Conservation (phyloP, 805 yeast genomes). For the Wickerhamiella australiensis region DNA sequence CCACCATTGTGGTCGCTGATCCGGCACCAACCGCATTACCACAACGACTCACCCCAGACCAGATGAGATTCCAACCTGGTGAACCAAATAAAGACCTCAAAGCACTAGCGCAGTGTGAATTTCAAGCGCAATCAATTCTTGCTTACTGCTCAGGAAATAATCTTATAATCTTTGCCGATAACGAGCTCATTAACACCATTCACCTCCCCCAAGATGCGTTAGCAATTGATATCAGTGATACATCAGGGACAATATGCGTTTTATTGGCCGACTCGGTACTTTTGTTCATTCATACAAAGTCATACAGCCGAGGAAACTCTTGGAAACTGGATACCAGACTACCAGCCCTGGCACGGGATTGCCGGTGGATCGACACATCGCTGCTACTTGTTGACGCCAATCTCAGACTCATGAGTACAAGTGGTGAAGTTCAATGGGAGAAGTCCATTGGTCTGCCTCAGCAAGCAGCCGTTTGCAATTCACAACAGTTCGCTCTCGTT, state of each 20-base stretch:
- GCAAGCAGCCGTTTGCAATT: constrained; percentile 45
- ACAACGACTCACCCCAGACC: not conserved
- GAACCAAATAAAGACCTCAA: constrained; percentile 53
- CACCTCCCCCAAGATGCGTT: constrained; percentile 55
- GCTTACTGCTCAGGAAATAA: constrained; percentile 81
- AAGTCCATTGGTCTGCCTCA: not conserved
- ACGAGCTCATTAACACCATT: constrained; percentile 56
- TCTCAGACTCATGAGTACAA: constrained; percentile 25
- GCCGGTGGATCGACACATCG: constrained; percentile 47
- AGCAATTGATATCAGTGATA: constrained; percentile 50
- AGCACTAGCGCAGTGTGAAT: constrained; percentile 45
- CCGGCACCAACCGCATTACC: not conserved
- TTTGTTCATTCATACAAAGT: constrained; percentile 21
- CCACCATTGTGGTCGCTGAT: too few relatives aligned
- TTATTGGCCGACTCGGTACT: constrained; percentile 17
- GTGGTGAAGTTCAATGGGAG: not conserved
- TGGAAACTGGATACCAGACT: not conserved
- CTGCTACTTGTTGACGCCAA: constrained; percentile 35
- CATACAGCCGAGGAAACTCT: constrained; percentile 19
- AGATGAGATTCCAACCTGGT: constrained; percentile 53
- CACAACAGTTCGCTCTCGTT: constrained; percentile 51
- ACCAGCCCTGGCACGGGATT: constrained; percentile 32
- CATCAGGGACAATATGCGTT: constrained; percentile 39
- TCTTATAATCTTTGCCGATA: constrained; percentile 50
- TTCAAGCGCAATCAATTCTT: constrained; percentile 54